Conservation (phyloP, 768 basidiomycete species). For the Tulasnella sp. region DNA sequence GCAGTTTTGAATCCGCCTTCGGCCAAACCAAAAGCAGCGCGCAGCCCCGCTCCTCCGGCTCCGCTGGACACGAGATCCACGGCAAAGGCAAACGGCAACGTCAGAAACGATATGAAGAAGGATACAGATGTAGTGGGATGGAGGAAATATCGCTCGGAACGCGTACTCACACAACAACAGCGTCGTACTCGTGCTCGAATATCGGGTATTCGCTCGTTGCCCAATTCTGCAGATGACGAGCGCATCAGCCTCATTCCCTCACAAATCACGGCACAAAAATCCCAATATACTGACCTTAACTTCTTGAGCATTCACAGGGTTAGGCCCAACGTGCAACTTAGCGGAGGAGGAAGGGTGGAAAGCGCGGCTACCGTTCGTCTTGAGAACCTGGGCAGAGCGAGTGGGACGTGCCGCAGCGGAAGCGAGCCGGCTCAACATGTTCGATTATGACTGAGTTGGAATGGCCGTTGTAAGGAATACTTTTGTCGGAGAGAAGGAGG, state of each 20-base stretch:
- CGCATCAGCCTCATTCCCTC: conserved; percentile 12
- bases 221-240: conserved; percentile 18
- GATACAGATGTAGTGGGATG: background rate
- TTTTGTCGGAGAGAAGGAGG: too few species aligned
- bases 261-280: background rate
- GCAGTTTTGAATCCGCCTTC: conserved; percentile 98
- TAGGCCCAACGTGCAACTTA: conserved; percentile 52
- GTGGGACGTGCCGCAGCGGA: too few species aligned
- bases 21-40: conserved; percentile 96
- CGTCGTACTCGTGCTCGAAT: conserved; percentile 98
- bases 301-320: conserved; percentile 68
- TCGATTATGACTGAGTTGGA: too few species aligned
- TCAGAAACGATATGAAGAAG: conserved; percentile 15
- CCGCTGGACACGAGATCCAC: conserved; percentile 41
- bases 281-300: conserved; percentile 43
- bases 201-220: conserved; percentile 82
- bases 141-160: background rate
- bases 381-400: too few species aligned
- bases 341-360: conserved; percentile 56
- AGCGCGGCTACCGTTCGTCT: background rate
- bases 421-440: too few species aligned
- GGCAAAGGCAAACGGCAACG: background rate
- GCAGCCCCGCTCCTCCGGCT: conserved; percentile 94
- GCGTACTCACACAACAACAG: conserved; percentile 81
- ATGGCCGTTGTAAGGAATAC: too few species aligned